Evolutionary conservation across 2,329 filamentous ascomycete genomes (phyloP).

Genomic region (Bisporella sp.): DNA sequence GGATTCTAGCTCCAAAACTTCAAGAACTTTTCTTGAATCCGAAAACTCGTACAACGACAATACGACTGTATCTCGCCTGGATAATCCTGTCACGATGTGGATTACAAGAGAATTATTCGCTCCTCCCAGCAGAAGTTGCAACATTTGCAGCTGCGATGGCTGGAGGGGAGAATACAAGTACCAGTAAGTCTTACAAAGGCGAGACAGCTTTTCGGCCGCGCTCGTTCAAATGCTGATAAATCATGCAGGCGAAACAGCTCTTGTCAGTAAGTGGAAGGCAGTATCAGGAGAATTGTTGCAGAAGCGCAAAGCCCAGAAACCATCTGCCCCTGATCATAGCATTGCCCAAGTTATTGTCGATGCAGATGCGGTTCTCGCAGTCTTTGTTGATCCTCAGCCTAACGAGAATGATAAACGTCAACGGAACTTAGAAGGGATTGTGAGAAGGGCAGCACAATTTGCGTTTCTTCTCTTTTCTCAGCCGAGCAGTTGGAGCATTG

Average conservation of each 20-base stretch:
- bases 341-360: slow-evolving; percentile 2
- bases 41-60: too few species aligned
- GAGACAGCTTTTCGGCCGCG: too few species aligned
- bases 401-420: slow-evolving; percentile 1
- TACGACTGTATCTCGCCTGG: too few species aligned
- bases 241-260: slow-evolving; percentile 4
- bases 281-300: slow-evolving; percentile 12
- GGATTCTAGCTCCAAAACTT: too few species aligned
- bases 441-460: slow-evolving; percentile 10
- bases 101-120: too few species aligned
- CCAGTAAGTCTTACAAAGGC: background rate
- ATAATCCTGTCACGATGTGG: too few species aligned
- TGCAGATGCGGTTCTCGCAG: slow-evolving; percentile 6
- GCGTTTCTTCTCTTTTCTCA: slow-evolving; percentile 15
- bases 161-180: too few species aligned
- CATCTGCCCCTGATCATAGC: slow-evolving; percentile 3
- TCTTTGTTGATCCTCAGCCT: slow-evolving; percentile 6
- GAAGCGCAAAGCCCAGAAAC: slow-evolving; percentile 4
- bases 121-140: too few species aligned
- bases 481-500: slow-evolving; percentile 5
- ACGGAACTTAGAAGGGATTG: slow-evolving; percentile 10
- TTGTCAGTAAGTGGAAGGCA: slow-evolving; percentile 14
- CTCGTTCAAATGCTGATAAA: too few species aligned
- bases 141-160: too few species aligned
- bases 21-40: too few species aligned